Percentiles rank a stretch among this genome's conserved stretches.
These are phyloP conservation scores for Dipteronia sinensis DNA, from an alignment of 345 rosid genomes.

Conservation along the genomic window DNA sequence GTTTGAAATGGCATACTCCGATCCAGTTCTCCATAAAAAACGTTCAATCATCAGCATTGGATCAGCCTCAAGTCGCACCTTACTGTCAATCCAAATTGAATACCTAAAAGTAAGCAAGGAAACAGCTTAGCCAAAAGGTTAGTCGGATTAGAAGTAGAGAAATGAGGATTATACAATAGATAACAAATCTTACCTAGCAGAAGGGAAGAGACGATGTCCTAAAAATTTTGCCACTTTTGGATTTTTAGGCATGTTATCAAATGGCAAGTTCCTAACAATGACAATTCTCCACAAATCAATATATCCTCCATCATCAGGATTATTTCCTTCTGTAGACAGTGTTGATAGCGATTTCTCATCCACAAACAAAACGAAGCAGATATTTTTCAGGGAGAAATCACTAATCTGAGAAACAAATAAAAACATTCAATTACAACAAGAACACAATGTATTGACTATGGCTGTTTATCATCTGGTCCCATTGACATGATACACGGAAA, in stretches of 20 bases:
- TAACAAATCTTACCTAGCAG: too few relatives aligned
- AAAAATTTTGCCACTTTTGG: constrained; percentile 93
- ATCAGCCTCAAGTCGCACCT: too few relatives aligned
- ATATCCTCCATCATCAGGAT: constrained; percentile 69
- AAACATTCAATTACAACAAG: not conserved
- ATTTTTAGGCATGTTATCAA: constrained; percentile 72
- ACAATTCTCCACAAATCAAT: too few relatives aligned
- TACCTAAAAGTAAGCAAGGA: too few relatives aligned
- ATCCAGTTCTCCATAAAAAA: too few relatives aligned
- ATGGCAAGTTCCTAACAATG: constrained; percentile 43
- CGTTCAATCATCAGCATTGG: too few relatives aligned
- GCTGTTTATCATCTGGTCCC: not conserved
- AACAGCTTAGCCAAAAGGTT: too few relatives aligned
- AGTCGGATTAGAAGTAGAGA: too few relatives aligned
- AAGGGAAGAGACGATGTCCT: constrained; percentile 74
- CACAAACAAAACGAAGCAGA: constrained; percentile 87
- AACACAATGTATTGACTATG: constrained; percentile 2
- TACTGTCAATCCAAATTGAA: too few relatives aligned
- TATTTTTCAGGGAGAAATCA: constrained; percentile 75
- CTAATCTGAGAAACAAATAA: constrained; percentile 54
- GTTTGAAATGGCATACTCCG: too few relatives aligned
- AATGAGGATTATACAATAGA: too few relatives aligned
- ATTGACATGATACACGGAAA: not conserved
- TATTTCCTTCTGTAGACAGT: constrained; percentile 70
- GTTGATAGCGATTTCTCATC: constrained; percentile 80